Conservation (phyloP, 352 stramenopile species). For the Globisporangium nunn region DNA sequence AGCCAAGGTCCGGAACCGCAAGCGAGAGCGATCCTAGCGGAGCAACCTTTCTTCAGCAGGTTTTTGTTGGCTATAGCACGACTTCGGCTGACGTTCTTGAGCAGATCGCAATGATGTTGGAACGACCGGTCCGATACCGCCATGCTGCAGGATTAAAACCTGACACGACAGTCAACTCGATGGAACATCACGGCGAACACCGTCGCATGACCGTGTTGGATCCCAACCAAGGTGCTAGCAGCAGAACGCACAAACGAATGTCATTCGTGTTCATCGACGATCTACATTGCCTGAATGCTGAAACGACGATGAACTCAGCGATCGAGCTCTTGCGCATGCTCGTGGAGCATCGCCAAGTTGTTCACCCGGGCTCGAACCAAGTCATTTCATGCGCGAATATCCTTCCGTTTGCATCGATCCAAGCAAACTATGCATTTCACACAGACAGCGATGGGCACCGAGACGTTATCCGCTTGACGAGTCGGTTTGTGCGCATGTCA, state of each 20-base stretch:
- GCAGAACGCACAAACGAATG: background rate
- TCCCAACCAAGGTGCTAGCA: background rate
- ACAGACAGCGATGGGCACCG: background rate
- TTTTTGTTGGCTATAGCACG: slow-evolving; percentile 9
- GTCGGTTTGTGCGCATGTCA: slow-evolving; percentile 26
- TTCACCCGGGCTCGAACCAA: slow-evolving; percentile 28
- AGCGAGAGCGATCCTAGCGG: background rate
- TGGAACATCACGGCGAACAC: background rate
- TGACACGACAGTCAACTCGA: background rate
- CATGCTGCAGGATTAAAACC: background rate
- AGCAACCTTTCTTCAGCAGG: slow-evolving; percentile 4
- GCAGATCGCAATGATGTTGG: slow-evolving; percentile 8
- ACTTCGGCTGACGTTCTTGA: slow-evolving; percentile 8
- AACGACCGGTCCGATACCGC: background rate
- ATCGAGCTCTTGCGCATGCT: slow-evolving; percentile 46
- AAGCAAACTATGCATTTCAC: slow-evolving; percentile 6
- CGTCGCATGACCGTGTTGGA: background rate
- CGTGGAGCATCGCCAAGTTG: slow-evolving; percentile 26
- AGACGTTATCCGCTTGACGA: slow-evolving; percentile 21
- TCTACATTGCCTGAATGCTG: slow-evolving; percentile 29
- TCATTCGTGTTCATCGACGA: slow-evolving; percentile 57
- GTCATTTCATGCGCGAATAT: slow-evolving; percentile 20
- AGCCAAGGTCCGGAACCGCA: background rate
- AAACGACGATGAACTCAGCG: slow-evolving; percentile 20
- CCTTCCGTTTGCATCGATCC: slow-evolving; percentile 24